Evolutionary conservation across 129 eudicot genomes (phyloP).

Genomic region (Cynara cardunculus): DNA sequence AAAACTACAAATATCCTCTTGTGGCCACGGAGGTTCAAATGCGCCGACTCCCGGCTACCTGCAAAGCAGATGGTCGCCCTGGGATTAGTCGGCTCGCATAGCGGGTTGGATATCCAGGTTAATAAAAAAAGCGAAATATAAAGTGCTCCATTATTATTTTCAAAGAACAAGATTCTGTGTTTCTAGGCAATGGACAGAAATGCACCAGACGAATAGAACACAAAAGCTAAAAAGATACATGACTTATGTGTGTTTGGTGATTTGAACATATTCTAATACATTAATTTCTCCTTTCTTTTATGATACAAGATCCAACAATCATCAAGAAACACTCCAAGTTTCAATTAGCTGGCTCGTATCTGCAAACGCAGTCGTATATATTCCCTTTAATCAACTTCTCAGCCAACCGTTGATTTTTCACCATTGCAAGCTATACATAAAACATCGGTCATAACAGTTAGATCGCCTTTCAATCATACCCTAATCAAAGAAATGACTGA

Average conservation of each 20-base stretch:
- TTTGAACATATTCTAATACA: neutral
- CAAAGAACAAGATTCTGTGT: neutral
- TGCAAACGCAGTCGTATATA: conserved; percentile 92
- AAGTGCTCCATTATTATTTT: neutral
- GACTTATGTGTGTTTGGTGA: neutral
- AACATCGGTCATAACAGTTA: neutral
- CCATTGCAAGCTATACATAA: conserved; percentile 85
- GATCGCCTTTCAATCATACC: neutral
- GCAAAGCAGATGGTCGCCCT: too few relatives aligned
- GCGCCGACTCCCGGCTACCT: too few relatives aligned
- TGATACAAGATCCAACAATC: neutral
- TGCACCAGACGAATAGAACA: neutral
- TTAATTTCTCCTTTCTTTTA: neutral
- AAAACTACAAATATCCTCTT: too few relatives aligned
- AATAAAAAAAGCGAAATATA: neutral
- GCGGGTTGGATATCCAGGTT: too few relatives aligned
- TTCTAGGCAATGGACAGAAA: neutral
- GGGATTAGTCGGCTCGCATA: too few relatives aligned
- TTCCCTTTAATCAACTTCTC: conserved; percentile 90
- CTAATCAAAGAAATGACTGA: too few relatives aligned
- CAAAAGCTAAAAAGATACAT: neutral
- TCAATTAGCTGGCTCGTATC: conserved; percentile 73
- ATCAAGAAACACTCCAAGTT: neutral
- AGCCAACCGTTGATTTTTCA: conserved; percentile 96
- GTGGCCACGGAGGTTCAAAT: too few relatives aligned